phyloP scores from a whole-genome alignment of 345 rosid genomes.

The Eucalyptus decipiens region DNA sequence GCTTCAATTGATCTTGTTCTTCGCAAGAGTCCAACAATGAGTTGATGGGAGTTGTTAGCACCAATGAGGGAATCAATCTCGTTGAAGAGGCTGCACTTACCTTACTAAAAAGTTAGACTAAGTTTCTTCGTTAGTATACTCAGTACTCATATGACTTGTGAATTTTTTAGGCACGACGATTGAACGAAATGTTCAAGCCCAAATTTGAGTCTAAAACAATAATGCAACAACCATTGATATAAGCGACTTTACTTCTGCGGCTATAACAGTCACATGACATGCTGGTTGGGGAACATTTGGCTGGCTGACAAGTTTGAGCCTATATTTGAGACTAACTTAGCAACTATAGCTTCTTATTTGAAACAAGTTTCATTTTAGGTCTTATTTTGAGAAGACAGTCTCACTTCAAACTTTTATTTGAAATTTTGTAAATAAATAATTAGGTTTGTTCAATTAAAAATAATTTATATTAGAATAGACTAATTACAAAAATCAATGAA shows the following conservation, averaged over 20 bases:
- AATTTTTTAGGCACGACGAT: background rate
- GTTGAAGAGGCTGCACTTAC: background rate
- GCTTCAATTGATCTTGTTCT: background rate
- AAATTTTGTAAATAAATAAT: background rate
- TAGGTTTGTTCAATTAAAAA: background rate
- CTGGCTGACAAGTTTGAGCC: background rate
- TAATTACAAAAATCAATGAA: background rate
- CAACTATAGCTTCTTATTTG: rapidly evolving
- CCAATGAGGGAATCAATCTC: background rate
- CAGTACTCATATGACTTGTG: background rate
- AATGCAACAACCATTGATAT: background rate
- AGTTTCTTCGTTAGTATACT: background rate
- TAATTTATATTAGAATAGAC: background rate
- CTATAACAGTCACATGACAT: rapidly evolving
- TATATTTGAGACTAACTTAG: too few species aligned
- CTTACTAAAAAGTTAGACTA: background rate
- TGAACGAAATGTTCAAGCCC: too few species aligned
- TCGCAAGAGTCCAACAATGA: background rate
- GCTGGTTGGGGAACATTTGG: background rate
- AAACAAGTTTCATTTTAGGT: background rate
- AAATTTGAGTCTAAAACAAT: background rate
- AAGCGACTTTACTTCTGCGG: rapidly evolving
- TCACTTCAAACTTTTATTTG: background rate
- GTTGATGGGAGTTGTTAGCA: background rate
- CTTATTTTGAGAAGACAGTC: rapidly evolving